Conservation (phyloP, 768 basidiomycete genomes). For the Amanita subjunquillea region DNA sequence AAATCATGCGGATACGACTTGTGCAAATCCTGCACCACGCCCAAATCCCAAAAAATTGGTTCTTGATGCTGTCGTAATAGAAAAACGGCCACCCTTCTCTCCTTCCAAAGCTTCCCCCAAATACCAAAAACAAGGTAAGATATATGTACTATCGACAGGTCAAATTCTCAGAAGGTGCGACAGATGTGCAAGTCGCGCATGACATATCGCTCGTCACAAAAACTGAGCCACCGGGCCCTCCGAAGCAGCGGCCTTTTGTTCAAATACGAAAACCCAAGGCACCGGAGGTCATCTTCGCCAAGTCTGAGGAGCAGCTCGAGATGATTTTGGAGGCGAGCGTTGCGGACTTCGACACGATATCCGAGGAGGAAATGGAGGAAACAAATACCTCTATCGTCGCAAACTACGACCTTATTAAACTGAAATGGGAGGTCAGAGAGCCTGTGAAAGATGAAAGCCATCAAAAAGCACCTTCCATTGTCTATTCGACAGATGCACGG, state of each 20-base stretch:
- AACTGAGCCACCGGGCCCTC: neutral
- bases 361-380: neutral
- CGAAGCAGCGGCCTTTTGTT: neutral
- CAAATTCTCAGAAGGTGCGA: neutral
- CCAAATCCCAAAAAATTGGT: neutral
- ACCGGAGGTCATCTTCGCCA: neutral
- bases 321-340: neutral
- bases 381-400: neutral
- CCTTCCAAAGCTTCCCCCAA: neutral
- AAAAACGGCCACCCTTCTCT: neutral
- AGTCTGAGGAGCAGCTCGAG: neutral
- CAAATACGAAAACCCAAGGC: neutral
- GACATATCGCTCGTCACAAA: neutral
- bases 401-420: neutral
- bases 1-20: neutral
- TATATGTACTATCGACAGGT: neutral
- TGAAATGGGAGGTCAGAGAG: neutral
- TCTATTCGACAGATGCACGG: neutral
- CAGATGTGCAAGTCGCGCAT: neutral
- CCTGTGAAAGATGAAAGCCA: neutral
- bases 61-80: neutral
- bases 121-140: neutral
- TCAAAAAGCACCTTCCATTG: neutral
- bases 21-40: neutral
- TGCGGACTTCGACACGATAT: neutral